Evolutionary conservation across 164 flowering plant species (phyloP), one percentile per base, ranked within the genome.

Genomic region (Aristolochia contorta): DNA sequence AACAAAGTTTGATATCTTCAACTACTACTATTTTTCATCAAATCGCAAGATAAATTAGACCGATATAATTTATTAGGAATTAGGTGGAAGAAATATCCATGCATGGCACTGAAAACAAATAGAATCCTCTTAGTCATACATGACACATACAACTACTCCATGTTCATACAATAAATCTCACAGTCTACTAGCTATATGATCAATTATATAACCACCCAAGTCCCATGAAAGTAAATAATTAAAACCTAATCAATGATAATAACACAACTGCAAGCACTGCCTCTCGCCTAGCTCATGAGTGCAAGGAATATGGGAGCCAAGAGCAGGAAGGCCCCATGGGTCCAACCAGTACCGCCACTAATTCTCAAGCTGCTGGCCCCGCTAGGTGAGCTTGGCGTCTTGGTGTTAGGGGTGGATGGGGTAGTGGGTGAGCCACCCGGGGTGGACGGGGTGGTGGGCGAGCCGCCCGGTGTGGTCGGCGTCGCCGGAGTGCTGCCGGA

Each of bases 231-330:
- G 12, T 5, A 27, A 16, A 7, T 5, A 12, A 18, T 1, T 12
- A 16, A 7, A 24, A 12, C 33, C 16, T 12, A 37, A 37, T 4
- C 43, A 37, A 37, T 37, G 5, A 27, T 5, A 27, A 27, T 27
- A 27, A 37, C 12, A 37, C 12, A 37, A 37, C 12, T 8, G 43
- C 9, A 62, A 58, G 85, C 85, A 83, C 84, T 78, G 82, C 80
- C 81, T 78, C 82, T 77, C 30, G 47, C 77, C 82, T 80, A 79
- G 79, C 74, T 65, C 73, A 72, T 47, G 9, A 72, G 18, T 30
- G 45, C 75, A 61, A 74, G 37, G 43, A 75, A n/a, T n/a, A n/a
- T 14, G 16, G 65, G 52, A 16, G 67, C 84, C 45, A 69, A 19
- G 16, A 65, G 53, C 37, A 78, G 57, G 22, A 68, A 68, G 43